Evolutionary conservation across 768 basidiomycete species (phyloP), one percentile per base, ranked within the genome.

Genomic region (Leucocoprinus sp.): DNA sequence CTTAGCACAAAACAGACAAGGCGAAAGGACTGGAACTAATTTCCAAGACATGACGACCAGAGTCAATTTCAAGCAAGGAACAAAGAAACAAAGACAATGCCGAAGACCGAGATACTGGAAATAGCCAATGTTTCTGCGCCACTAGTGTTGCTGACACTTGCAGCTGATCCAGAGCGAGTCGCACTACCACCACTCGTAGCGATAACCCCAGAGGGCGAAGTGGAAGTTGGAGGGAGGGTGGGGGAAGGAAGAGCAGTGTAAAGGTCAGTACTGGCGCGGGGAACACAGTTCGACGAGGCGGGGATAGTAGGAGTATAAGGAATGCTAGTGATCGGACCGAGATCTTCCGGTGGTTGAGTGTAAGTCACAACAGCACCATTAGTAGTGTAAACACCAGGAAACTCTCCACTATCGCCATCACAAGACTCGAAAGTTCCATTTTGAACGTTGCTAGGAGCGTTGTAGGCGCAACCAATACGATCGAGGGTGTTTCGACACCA

Each of bases 401-500:
- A 69, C 12, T 70, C 67, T 66, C 80, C 78, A 56, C 75, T 66
- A n/a, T 85, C 82, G 18, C 78, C 77, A 7, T 73, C 57, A 64
- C 88, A 91, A 6, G 69, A 63, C 48, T 78, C 75, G 63, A 85
- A 90, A 0, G 67, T 66, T 22, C 72, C 74, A 36, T 79, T 66
- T 38, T 70, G 58, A 27, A 82, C 82, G 26, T 66, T 61, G 59
- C 74, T 78, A 12, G 87, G 87, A 14, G 75, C 80, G 58, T 88
- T 90, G 69, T 79, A 88, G 2, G 50, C 55, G 53, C 83, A 82
- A 8, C 89, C 88, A 41, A 87, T 80, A 47, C 80, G 82, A 57
- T 88, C 85, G 49, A 68, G 82, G 50, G 78, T 72, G 69, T 91
- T 80, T 59, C 84, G 66, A 66, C 87, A 89, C 54, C 60, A 73